Base-by-base conservation (phyloP, 148 eudicot species). In the Suaeda aralocaspica region DNA sequence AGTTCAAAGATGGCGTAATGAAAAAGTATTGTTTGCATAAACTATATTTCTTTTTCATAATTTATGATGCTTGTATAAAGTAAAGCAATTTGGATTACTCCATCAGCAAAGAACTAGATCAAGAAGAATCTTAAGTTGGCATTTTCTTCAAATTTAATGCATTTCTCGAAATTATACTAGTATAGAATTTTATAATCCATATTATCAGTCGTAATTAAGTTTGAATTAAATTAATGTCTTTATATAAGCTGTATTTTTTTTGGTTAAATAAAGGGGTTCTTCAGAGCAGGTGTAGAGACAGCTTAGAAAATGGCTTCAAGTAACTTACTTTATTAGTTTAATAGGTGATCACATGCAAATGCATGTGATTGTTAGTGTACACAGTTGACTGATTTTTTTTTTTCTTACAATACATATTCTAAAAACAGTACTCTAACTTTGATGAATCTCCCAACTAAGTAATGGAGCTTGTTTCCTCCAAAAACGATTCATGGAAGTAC, bases 341-440 rank as follows among this genome's bases (percentile, higher is more conserved):
- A 41, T 41, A 12, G 41, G 41, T n/a, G n/a, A n/a, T 41, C 67
- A 63, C 67, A 63, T 63, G 67, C 50, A 63, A 21, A 22, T 42
- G 67, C 67, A 63, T 41, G 67, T 63, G 67, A 41, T 30, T 41
- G n/a, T 46, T 55, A 63, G 50, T 15, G 24, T 63, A 41, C 31
- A 62, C 41, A 39, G 50, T 63, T 63, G 67, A 41, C 67, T 42
- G 49, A 62, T 24, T 55, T 13, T 41, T 34, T 24, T 55, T 13
- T 41, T 34, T 2, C 66, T 39, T 16, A 60, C 64, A 9, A 60
- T 2, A 60, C 64, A 19, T 13, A 15, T 44, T 18, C 3, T 33
- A n/a, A 6, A 1, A 19, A 24, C 5, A 22, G 16, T 16, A 21
- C 13, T 46, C 50, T 12, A 46, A 3, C 18, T 46, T 7, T 2